Percentiles rank a stretch among this genome's conserved stretches.
Evolutionary conservation across 495 filamentous ascomycete genomes (phyloP).

Genomic region (Staphylotrichum tortipilum): DNA sequence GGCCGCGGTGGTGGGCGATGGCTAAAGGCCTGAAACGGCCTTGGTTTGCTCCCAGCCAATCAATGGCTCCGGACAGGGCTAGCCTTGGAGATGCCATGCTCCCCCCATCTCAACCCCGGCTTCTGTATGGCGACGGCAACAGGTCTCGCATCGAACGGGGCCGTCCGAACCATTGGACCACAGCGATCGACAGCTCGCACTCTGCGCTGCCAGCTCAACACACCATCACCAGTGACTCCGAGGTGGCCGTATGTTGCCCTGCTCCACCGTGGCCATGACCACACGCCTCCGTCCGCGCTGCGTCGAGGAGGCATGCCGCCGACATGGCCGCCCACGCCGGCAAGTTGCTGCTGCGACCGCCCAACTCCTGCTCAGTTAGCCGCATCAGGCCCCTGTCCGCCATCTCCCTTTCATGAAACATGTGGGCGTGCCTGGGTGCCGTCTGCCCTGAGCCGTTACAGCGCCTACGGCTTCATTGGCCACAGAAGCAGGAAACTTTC

Average conservation of each 20-base stretch:
- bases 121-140: background rate
- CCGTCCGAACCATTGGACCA: conserved; percentile 22
- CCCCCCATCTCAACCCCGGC: conserved; percentile 11
- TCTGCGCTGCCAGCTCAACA: conserved; percentile 22
- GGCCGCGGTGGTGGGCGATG: conserved; percentile 15
- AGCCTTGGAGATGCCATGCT: conserved; percentile 19
- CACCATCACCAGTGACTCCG: too few species aligned
- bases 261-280: background rate
- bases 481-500: conserved; percentile 18
- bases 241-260: too few species aligned
- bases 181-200: conserved; percentile 13
- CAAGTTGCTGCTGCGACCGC: background rate
- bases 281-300: background rate
- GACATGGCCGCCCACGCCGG: background rate
- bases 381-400: conserved; percentile 5
- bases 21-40: conserved; percentile 28
- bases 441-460: conserved; percentile 10
- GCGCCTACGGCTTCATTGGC: conserved; percentile 32
- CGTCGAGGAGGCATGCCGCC: background rate
- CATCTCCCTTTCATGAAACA: conserved; percentile 15
- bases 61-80: conserved; percentile 8
- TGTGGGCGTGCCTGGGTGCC: background rate
- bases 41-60: conserved; percentile 22
- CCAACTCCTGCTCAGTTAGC: background rate
- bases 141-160: conserved; percentile 6